Evolutionary conservation across 805 yeast species (phyloP), one percentile per base, ranked within the genome.

Genomic region (Ogataea populi-albae): DNA sequence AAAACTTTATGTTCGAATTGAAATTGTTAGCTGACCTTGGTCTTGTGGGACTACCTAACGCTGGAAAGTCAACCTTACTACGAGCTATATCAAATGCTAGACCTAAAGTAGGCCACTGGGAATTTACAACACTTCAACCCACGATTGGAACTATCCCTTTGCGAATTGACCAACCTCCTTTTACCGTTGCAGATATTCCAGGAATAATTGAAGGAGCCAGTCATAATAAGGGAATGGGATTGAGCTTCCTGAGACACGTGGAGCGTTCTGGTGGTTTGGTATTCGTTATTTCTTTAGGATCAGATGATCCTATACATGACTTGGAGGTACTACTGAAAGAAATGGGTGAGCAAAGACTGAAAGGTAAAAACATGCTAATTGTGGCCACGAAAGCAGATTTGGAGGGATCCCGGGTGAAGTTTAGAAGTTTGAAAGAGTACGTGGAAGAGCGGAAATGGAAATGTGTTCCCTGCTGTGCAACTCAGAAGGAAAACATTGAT

Each of bases 161-260:
- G 15, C 74, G 81, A 1, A 72, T 81, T 2, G 85, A 79, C 46
- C 70, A 71, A 40, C 76, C 75, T 4, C 73, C 83, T 4, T 89
- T 91, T 57, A 86, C 96, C 0, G 97, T 93, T 1, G 98, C 98
- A 1, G 98, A 93, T 64, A 93, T 93, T 39, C 98, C 98, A 0
- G 98, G 98, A 5, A 83, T 93, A 29, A 84, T 93, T 41, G 73
- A 79, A 57, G 97, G 95, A 5, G 98, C 98, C 0, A 73, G 79
- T 6, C 65, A 77, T 31, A 85, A 89, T 54, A 81, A 74, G 55
- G 98, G 98, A 2, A 81, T 93, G 85, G 98, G 98, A 0, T 68
- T 87, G 32, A 96, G 88, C 44, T 93, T 93, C 59, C 64, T 93
- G 45, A 72, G 96, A 37, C 98, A 93, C 57, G 78, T 93, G 30